Percentiles rank a stretch among this genome's conserved stretches.
phyloP scores from a whole-genome alignment of 2,329 filamentous ascomycete genomes.

The Epichloe glyceriae region DNA sequence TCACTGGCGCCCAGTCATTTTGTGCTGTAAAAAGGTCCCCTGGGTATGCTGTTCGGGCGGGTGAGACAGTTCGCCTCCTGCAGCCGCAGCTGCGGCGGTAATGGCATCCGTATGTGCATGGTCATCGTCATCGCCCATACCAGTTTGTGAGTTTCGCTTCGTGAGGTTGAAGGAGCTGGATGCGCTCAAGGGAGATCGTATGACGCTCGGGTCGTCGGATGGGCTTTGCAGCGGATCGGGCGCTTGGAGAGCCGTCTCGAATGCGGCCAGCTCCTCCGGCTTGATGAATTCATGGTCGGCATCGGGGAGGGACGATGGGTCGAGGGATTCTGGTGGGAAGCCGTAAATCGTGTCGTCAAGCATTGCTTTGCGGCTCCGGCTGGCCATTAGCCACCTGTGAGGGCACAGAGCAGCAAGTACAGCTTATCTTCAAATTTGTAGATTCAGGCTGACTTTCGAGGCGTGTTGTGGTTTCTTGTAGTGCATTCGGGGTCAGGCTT shows the following conservation, averaged over 20 bases:
- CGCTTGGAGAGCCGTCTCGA: conserved; percentile 68
- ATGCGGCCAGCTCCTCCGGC: conserved; percentile 60
- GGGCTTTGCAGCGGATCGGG: conserved; percentile 60
- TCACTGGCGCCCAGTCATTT: conserved; percentile 90
- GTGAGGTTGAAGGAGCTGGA: conserved; percentile 28
- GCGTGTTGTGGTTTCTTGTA: no score
- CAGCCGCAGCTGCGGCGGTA: conserved; percentile 25
- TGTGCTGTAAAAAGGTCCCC: conserved; percentile 69
- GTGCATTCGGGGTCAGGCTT: no score
- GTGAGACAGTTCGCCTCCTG: conserved; percentile 22
- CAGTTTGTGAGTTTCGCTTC: conserved; percentile 25
- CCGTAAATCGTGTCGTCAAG: conserved; percentile 31
- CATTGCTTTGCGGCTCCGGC: conserved; percentile 9
- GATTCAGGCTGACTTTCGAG: no score
- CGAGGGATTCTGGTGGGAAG: conserved; percentile 51
- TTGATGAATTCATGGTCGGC: conserved; percentile 64
- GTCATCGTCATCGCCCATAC: conserved; percentile 17
- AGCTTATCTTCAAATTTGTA: background rate
- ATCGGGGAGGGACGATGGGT: conserved; percentile 62
- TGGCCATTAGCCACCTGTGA: background rate
- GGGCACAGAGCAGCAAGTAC: background rate
- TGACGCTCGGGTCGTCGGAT: conserved; percentile 34
- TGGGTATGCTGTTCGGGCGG: conserved; percentile 15
- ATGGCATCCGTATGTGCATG: conserved; percentile 23
- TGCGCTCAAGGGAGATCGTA: conserved; percentile 27